A percentile compares a stretch with the other conserved stretches of the same genome.
phyloP scores from a whole-genome alignment of 1,284 basidiomycete genomes.

The Ustilago xerochloae region DNA sequence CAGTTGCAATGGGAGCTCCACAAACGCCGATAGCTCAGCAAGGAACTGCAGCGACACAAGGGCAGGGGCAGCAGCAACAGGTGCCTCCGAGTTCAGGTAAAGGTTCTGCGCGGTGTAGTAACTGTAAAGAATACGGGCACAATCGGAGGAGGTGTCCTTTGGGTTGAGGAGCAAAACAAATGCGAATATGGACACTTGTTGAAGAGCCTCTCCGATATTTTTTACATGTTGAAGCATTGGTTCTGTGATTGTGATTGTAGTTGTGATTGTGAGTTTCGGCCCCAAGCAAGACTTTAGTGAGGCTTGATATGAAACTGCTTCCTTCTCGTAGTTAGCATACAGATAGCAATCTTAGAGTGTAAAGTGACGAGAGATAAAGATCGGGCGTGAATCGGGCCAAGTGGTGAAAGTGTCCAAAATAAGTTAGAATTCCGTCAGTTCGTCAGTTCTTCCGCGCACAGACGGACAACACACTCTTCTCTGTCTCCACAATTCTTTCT shows the following conservation, averaged over 20 bases:
- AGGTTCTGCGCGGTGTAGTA: constrained; percentile 42
- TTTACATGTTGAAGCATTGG: neutral
- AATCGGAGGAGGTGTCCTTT: constrained; percentile 42
- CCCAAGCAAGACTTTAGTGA: too few species aligned
- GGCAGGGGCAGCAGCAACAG: neutral
- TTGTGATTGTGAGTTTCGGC: too few species aligned
- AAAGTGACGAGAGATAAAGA: neutral
- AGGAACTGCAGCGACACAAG: neutral
- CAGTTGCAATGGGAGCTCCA: neutral
- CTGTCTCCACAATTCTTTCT: neutral
- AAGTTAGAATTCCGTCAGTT: too few species aligned
- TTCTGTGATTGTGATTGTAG: too few species aligned
- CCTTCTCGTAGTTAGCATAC: too few species aligned
- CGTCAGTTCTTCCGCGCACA: neutral
- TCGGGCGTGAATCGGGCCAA: neutral
- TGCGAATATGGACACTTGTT: too few species aligned
- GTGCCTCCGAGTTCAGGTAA: constrained; percentile 34
- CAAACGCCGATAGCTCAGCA: constrained; percentile 20
- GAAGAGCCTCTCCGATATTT: too few species aligned
- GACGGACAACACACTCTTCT: too few species aligned
- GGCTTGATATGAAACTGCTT: too few species aligned
- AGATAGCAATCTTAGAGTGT: neutral
- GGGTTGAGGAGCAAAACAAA: constrained; percentile 5
- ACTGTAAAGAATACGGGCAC: constrained; percentile 48
- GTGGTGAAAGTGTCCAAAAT: too few species aligned